Percentiles rank a stretch among this genome's conserved stretches.
Conservation (phyloP, 306 rosid species). For the Spatholobus suberectus region DNA sequence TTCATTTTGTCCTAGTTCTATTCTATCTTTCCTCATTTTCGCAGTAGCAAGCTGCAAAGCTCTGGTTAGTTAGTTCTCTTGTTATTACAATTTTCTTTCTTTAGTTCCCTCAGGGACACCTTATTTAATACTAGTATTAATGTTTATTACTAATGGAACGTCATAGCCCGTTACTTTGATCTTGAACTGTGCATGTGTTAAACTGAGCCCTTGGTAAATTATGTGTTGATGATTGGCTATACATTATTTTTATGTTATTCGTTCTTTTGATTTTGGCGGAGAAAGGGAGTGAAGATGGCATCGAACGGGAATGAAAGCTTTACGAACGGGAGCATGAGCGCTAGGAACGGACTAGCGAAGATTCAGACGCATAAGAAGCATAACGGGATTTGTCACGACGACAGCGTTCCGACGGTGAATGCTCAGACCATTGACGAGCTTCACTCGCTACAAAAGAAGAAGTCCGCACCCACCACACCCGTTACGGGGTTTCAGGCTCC, state of each 20-base stretch:
- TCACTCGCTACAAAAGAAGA: conserved; percentile 84
- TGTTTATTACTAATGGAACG: not conserved
- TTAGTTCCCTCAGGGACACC: not conserved
- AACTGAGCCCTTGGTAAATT: no score
- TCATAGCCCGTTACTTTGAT: conserved; percentile 18
- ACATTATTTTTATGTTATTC: not conserved
- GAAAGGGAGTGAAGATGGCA: conserved; percentile 37
- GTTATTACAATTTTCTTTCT: not conserved
- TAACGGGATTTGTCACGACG: conserved; percentile 72
- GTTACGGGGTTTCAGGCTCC: conserved; percentile 40
- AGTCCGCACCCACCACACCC: conserved; percentile 79
- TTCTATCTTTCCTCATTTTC: conserved; percentile 17
- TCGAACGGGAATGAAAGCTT: conserved; percentile 29
- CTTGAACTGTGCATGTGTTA: not conserved
- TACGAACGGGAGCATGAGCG: conserved; percentile 33
- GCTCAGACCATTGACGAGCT: conserved; percentile 86
- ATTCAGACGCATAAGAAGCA: conserved; percentile 59
- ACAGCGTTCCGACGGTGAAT: conserved; percentile 69
- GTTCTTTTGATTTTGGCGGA: not conserved
- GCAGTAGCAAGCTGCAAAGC: not conserved
- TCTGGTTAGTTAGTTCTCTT: conserved; percentile 37
- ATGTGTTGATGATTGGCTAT: no score
- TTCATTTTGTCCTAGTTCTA: not conserved
- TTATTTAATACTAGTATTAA: not conserved
- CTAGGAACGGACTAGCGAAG: conserved; percentile 56